Base-by-base conservation (phyloP, 1,284 basidiomycete species). In the Porogramme epimiltina region DNA sequence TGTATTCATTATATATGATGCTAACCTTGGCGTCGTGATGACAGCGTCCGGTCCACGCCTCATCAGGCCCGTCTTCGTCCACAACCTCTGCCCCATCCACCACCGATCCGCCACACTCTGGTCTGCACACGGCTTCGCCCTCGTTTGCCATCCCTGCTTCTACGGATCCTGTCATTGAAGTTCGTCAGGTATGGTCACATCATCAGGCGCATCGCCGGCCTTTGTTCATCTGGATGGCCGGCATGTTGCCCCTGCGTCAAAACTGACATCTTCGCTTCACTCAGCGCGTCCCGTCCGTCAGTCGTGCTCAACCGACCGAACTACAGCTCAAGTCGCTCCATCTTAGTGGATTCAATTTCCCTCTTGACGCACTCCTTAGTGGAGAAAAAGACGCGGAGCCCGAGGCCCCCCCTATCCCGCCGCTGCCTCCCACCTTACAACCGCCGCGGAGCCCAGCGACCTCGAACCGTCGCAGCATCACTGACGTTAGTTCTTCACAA, bases 301-400 rank as follows among this genome's bases (percentile, higher is more conserved):
- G 45, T n/a, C 31, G 51, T 25, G 25, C 47, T 31, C 34, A 43
- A 28, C 49, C 41, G 23, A 22, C 38, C 19, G 45, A 51, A 20
- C 41, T 54, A 23, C 57, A 55, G 33, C 51, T 59, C 45, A 49
- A 55, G n/a, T 59, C 54, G 0, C 49, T 59, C 33, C 57, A 59
- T 40, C 50, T 59, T 43, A 55, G 54, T 24, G 57, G 57, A 39
- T 59, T 59, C 51, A 47, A 55, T 31, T 59, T 59, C 34, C 42
- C 54, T 25, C 41, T 59, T 38, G 54, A 59, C 43, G 54, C 54
- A 15, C 42, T 59, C 37, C 42, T 59, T 0, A 45, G 41, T 16
- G 48, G 42, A 20, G 33, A 26, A 31, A n/a, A 25, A 28, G 26
- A 9, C 54, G 39, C 37, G 10, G 25, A 22, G 5, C 43, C n/a